Evolutionary conservation across 2,329 filamentous ascomycete species (phyloP).

Genomic region (Neonectria hederae): DNA sequence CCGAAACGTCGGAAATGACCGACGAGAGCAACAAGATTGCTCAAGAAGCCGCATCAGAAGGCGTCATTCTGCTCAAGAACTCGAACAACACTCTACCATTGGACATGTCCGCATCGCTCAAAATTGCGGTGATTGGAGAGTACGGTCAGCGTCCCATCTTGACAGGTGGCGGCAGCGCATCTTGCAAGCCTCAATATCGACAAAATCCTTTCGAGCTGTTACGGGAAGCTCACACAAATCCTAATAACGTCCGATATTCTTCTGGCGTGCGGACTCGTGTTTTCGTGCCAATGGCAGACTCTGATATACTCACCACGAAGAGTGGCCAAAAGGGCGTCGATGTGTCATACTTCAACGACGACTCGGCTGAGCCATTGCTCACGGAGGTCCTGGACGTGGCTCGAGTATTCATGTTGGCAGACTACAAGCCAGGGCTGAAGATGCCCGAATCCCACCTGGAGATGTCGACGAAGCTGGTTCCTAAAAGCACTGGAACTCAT

Average conservation of each 20-base stretch:
- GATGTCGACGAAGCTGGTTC: slow-evolving; percentile 12
- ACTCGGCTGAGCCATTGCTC: background rate
- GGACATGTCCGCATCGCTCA: background rate
- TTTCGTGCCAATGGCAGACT: slow-evolving; percentile 20
- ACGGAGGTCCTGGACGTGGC: slow-evolving; percentile 15
- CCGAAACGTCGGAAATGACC: slow-evolving; percentile 22
- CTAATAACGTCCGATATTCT: slow-evolving; percentile 7
- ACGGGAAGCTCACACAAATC: background rate
- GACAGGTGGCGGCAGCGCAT: slow-evolving; percentile 31
- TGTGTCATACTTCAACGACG: slow-evolving; percentile 22
- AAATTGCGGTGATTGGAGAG: slow-evolving; percentile 26
- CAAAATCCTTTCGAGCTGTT: slow-evolving; percentile 19
- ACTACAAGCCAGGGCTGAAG: slow-evolving; percentile 12
- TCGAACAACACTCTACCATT: slow-evolving; percentile 11
- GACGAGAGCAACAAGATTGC: slow-evolving; percentile 26
- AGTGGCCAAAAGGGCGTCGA: slow-evolving; percentile 12
- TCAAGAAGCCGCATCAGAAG: slow-evolving; percentile 11
- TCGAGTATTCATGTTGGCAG: slow-evolving; percentile 22
- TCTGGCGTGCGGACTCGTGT: slow-evolving; percentile 25
- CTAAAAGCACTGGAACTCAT: slow-evolving; percentile 24
- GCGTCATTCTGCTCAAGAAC: slow-evolving; percentile 32
- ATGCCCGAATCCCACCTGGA: slow-evolving; percentile 17
- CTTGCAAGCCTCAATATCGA: slow-evolving; percentile 25
- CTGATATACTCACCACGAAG: background rate
- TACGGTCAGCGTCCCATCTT: slow-evolving; percentile 21